Evolutionary conservation across 805 yeast species (phyloP).

Genomic region (Metschnikowia vanudenii): DNA sequence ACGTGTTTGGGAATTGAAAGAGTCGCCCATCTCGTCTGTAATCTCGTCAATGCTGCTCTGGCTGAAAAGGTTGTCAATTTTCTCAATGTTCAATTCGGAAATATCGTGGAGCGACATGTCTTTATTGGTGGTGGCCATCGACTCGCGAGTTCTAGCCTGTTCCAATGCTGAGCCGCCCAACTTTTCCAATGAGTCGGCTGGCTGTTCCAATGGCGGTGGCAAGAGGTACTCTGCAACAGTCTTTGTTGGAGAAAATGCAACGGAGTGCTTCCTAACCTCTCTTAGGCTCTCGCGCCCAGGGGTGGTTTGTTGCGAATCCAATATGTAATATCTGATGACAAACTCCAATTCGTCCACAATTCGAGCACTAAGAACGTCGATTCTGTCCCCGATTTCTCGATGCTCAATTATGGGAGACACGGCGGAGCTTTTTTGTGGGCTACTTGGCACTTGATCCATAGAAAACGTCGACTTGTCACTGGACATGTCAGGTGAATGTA

Average conservation of each 20-base stretch:
- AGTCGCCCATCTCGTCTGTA: conserved; percentile 3
- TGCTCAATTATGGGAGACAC: background rate
- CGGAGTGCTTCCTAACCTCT: conserved; percentile 7
- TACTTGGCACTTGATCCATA: background rate
- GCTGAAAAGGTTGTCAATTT: conserved; percentile 38
- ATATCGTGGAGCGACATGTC: conserved; percentile 36
- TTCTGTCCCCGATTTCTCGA: conserved; percentile 33
- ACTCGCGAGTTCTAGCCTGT: background rate
- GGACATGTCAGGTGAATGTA: conserved; percentile 18
- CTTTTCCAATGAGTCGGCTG: too few species aligned
- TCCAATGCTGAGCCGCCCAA: too few species aligned
- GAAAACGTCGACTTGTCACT: conserved; percentile 5
- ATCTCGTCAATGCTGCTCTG: conserved; percentile 14
- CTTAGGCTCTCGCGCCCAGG: conserved; percentile 11
- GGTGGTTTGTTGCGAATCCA: conserved; percentile 12
- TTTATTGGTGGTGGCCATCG: conserved; percentile 5
- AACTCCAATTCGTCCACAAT: conserved; percentile 67
- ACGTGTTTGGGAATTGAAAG: background rate
- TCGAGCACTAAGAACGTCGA: conserved; percentile 68
- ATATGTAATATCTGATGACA: conserved; percentile 45
- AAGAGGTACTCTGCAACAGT: background rate
- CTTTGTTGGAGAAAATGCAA: conserved; percentile 9
- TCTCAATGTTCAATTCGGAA: conserved; percentile 38
- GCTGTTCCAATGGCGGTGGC: background rate
- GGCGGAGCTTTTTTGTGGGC: background rate